These are phyloP conservation scores for Pulchroboletus neoregius DNA, from an alignment of 1,284 basidiomycete genomes.

Conservation along the genomic window DNA sequence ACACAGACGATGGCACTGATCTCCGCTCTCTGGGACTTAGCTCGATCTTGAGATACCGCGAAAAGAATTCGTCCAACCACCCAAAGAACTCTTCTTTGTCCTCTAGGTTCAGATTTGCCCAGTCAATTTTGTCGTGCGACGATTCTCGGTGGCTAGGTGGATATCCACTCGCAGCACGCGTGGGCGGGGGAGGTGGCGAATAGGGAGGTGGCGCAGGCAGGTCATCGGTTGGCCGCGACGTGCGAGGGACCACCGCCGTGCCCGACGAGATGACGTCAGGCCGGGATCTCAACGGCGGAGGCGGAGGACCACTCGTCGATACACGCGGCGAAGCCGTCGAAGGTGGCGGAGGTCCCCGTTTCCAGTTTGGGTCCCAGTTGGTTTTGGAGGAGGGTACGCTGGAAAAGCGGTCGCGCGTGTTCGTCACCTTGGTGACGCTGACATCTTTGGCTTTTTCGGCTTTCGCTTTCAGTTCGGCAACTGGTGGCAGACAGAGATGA, in stretches of 20 bases:
- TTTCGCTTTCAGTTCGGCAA: constrained; percentile 61
- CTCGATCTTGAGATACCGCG: constrained; percentile 35
- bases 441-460: constrained; percentile 57
- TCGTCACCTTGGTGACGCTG: constrained; percentile 46
- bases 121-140: constrained; percentile 46
- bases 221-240: constrained; percentile 8
- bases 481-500: constrained; percentile 30
- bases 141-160: constrained; percentile 13
- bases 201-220: not conserved
- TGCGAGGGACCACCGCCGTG: constrained; percentile 3
- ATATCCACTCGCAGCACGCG: constrained; percentile 25
- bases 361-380: constrained; percentile 52
- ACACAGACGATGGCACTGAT: not conserved
- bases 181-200: constrained; percentile 13
- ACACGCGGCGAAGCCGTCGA: constrained; percentile 11
- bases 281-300: constrained; percentile 16
- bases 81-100: constrained; percentile 71
- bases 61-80: constrained; percentile 78
- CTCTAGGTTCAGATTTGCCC: constrained; percentile 58
- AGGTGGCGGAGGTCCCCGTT: constrained; percentile 27
- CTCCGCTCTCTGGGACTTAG: constrained; percentile 13
- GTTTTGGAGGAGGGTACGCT: constrained; percentile 56
- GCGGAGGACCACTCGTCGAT: constrained; percentile 13
- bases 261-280: constrained; percentile 8
- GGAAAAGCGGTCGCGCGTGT: constrained; percentile 53